Percentiles rank a stretch among this genome's conserved stretches.
These are phyloP conservation scores for Plasmodium vivax DNA, from an alignment of 169 alveolate species.

Conservation along the genomic window DNA sequence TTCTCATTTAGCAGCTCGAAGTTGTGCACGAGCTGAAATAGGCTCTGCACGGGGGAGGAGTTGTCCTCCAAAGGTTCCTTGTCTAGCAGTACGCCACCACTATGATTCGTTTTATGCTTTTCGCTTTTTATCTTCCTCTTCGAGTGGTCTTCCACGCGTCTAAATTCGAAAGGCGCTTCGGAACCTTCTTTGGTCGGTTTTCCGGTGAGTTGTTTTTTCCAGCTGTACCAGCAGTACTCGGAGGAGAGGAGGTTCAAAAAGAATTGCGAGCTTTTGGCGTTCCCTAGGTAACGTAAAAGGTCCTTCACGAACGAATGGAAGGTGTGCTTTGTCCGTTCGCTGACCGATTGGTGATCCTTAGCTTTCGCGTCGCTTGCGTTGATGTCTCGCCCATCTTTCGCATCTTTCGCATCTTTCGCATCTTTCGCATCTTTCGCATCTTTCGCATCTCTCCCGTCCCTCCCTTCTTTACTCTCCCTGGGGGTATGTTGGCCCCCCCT, in stretches of 20 bases:
- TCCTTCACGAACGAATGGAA: constrained; percentile 18
- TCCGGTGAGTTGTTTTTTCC: constrained; percentile 35
- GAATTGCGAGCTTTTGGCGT: not conserved
- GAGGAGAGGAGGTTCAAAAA: not conserved
- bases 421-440: too few relatives aligned
- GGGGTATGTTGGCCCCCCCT: not conserved
- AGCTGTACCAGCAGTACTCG: constrained; percentile 47
- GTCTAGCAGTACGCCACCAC: not conserved
- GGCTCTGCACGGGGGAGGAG: constrained; percentile 12
- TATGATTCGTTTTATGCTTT: not conserved
- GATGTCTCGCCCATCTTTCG: not conserved
- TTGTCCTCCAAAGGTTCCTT: too few relatives aligned
- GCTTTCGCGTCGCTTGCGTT: constrained; percentile 10
- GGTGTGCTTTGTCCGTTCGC: constrained; percentile 18
- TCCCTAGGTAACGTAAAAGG: constrained; percentile 7
- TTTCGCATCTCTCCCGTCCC: too few relatives aligned
- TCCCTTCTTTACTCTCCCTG: not conserved
- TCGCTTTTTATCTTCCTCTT: not conserved
- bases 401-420: too few relatives aligned
- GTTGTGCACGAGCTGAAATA: constrained; percentile 8
- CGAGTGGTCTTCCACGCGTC: not conserved
- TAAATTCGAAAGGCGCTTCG: constrained; percentile 14
- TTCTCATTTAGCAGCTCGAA: constrained; percentile 22
- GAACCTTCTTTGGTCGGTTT: not conserved
- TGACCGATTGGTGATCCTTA: not conserved